Base-by-base conservation (phyloP, 2,329 filamentous ascomycete species). In the Hymenoscyphus linearis region DNA sequence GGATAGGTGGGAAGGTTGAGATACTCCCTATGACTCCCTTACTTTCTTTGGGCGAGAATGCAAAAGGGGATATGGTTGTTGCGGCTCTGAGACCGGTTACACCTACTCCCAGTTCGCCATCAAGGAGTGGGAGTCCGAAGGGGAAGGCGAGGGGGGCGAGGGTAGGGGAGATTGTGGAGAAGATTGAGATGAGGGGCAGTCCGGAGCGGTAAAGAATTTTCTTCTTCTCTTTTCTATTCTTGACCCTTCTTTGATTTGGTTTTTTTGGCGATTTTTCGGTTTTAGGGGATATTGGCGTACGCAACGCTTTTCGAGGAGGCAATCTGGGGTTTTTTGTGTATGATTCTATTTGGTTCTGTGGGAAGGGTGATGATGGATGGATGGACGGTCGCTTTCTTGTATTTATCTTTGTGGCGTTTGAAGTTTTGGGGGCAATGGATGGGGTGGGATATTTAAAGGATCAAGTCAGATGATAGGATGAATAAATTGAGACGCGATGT, bases 101-200 rank as follows among this genome's bases (percentile, higher is more conserved):
- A 2, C 44, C 44, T 25, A 14, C 18, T 31, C 31, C 31, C 10
- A 4, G 6, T 31, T 9, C 31, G 31, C 31, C 31, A 9, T 7
- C 31, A 9, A 31, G 31, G 4, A 9, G 31, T 7, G 44, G 44
- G 53, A 62, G 59, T 59, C 58, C 60, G 4, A 67, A 56, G 34
- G 57, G 61, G 14, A 66, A 61, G 31, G 59, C 66, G 14, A 66
- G 64, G 10, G 44, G 22, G 18, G 44, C 18, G 22, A 18, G 18
- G 26, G 69, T 71, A 1, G 55, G 65, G 27, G 68, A 70, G 47
- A 67, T 70, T 59, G 68, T 71, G 6, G 69, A 70, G 57, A 63
- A 63, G 55, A 62, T 70, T 47, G 69, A 71, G 63, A 60, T 60
- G 54, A 67, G 47, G 40, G 60, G 31, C 47, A 64, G 62, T 60